Percentiles rank a stretch among this genome's conserved stretches.
Evolutionary conservation across 495 filamentous ascomycete genomes (phyloP).

Genomic region (Friedmanniomyces endolithicus): DNA sequence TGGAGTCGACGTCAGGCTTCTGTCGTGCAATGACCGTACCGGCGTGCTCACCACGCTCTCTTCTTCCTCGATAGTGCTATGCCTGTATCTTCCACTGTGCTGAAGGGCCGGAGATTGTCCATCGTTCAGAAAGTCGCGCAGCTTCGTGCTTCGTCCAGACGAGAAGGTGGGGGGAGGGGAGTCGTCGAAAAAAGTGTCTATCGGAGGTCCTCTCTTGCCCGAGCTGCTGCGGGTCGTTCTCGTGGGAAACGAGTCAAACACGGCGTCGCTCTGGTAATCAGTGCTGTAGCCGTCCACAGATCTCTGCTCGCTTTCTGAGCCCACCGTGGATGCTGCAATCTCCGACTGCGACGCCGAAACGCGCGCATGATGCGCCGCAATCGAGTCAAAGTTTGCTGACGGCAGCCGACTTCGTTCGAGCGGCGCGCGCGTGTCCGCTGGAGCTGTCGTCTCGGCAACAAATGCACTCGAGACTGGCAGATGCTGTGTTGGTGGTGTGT

Average conservation of each 20-base stretch:
- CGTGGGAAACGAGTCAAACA: constrained; percentile 84
- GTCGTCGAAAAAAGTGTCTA: constrained; percentile 83
- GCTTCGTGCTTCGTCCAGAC: constrained; percentile 21
- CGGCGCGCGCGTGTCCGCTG: not conserved
- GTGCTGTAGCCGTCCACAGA: constrained; percentile 78
- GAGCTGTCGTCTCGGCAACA: not conserved
- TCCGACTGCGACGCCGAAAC: constrained; percentile 45
- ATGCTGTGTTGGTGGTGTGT: constrained; percentile 8
- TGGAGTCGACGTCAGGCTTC: constrained; percentile 14
- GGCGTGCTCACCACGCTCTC: constrained; percentile 45
- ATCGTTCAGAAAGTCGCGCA: constrained; percentile 39
- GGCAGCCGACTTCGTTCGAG: constrained; percentile 9
- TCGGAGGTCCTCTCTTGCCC: constrained; percentile 43
- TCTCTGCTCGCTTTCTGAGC: constrained; percentile 69
- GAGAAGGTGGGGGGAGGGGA: constrained; percentile 42
- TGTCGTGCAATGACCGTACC: constrained; percentile 26
- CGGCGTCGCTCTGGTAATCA: constrained; percentile 76
- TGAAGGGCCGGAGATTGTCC: constrained; percentile 35
- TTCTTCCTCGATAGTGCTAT: constrained; percentile 54
- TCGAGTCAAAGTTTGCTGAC: not conserved
- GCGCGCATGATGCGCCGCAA: constrained; percentile 10
- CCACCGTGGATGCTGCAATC: constrained; percentile 33
- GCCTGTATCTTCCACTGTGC: constrained; percentile 26
- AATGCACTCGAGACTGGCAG: not conserved
- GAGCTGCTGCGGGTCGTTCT: constrained; percentile 52